These are phyloP conservation scores for Argentina anserina DNA, from an alignment of 306 rosid species.

Conservation along the genomic window DNA sequence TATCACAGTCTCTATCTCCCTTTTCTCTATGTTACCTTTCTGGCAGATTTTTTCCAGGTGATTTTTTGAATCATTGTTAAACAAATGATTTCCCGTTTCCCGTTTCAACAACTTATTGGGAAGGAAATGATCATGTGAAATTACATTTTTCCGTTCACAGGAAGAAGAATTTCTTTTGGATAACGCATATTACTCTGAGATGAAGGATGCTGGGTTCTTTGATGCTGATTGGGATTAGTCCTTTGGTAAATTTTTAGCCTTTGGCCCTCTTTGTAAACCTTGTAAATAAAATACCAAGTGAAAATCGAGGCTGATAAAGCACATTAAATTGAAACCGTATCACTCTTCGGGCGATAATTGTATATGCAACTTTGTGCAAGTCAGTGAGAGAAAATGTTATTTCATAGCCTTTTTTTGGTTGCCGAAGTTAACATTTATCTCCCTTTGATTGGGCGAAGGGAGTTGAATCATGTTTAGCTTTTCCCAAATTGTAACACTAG, in stretches of 20 bases:
- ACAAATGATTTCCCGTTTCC: not conserved
- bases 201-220: conserved; percentile 92
- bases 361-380: not conserved
- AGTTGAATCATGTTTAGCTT: not conserved
- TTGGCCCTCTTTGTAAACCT: conserved; percentile 1
- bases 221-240: conserved; percentile 76
- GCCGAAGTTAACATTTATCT: not conserved
- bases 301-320: not conserved
- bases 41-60: conserved; percentile 73
- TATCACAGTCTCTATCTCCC: conserved; percentile 75
- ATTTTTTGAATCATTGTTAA: conserved; percentile 1
- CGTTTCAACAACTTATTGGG: not conserved
- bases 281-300: conserved; percentile 12
- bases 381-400: not conserved
- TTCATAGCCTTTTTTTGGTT: not conserved
- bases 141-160: conserved; percentile 29
- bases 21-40: conserved; percentile 55
- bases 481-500: too few species aligned
- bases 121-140: not conserved
- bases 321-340: not conserved
- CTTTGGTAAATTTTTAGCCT: conserved; percentile 8
- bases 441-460: not conserved
- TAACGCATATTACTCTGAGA: conserved; percentile 69
- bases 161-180: conserved; percentile 75
- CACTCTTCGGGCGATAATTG: not conserved